phyloP scores from a whole-genome alignment of 495 filamentous ascomycete species.

The Trichoderma orchidacearum region DNA sequence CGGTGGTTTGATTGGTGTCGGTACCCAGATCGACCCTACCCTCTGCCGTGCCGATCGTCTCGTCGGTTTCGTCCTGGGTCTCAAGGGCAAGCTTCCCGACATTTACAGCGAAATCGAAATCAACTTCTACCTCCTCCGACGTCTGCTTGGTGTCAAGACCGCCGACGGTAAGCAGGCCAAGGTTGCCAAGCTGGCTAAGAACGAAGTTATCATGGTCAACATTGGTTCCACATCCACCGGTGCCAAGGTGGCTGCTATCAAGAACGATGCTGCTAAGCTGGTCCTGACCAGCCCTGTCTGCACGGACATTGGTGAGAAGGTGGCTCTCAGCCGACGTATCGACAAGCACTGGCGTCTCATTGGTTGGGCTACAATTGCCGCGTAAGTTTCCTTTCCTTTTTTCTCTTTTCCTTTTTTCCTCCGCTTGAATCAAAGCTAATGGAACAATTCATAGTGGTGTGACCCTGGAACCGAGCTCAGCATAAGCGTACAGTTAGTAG shows the following conservation, averaged over 20 bases:
- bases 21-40: slow-evolving; percentile 91
- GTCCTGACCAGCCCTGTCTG: slow-evolving; percentile 76
- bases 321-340: slow-evolving; percentile 87
- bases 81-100: slow-evolving; percentile 77
- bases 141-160: slow-evolving; percentile 90
- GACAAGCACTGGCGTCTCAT: slow-evolving; percentile 99
- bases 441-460: slow-evolving; percentile 17
- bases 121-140: slow-evolving; percentile 93
- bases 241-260: slow-evolving; percentile 87
- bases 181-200: slow-evolving; percentile 94
- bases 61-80: slow-evolving; percentile 92
- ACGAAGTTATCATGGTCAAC: slow-evolving; percentile 98
- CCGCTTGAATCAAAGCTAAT: background rate
- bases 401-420: background rate
- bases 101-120: slow-evolving; percentile 98
- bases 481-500: background rate
- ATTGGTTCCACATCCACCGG: slow-evolving; percentile 95
- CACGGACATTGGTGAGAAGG: slow-evolving; percentile 93
- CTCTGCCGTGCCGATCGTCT: slow-evolving; percentile 97
- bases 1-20: slow-evolving; percentile 93
- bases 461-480: slow-evolving; percentile 23
- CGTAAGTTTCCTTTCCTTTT: slow-evolving; percentile 17
- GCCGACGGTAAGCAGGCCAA: slow-evolving; percentile 98
- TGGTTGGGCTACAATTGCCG: slow-evolving; percentile 85
- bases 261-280: slow-evolving; percentile 85